A percentile compares a stretch with the other conserved stretches of the same genome.
Evolutionary conservation across 768 basidiomycete genomes (phyloP).

Genomic region (Podaxis pistillaris): DNA sequence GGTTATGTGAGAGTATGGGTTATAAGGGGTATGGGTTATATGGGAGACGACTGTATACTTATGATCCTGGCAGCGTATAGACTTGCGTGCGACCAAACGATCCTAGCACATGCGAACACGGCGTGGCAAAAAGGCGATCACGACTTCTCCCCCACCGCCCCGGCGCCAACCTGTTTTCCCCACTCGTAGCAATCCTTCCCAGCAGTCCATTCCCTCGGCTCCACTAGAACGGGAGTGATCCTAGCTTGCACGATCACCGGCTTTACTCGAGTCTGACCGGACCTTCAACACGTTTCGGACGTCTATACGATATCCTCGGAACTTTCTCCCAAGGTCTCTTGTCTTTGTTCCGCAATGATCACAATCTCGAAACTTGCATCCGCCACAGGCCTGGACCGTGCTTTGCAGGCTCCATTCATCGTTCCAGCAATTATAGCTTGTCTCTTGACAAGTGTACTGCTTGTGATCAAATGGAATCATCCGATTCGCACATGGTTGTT

Average conservation of each 20-base stretch:
- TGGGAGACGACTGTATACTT: too few species aligned
- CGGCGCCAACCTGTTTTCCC: not conserved
- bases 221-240: not conserved
- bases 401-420: not conserved
- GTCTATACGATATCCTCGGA: not conserved
- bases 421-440: slow-evolving; percentile 1
- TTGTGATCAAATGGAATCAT: slow-evolving; percentile 2
- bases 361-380: not conserved
- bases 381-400: not conserved
- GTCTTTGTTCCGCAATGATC: not conserved
- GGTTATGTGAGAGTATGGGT: too few species aligned
- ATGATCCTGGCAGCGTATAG: not conserved
- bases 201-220: not conserved
- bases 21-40: too few species aligned
- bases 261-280: not conserved
- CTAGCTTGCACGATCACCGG: not conserved
- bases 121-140: not conserved
- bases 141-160: not conserved
- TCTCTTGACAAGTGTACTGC: not conserved
- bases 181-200: not conserved
- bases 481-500: not conserved
- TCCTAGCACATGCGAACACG: not conserved
- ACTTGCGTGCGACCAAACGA: not conserved
- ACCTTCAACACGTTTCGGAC: not conserved
- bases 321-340: not conserved